A percentile compares a stretch with the other conserved stretches of the same genome.
Evolutionary conservation across 192 early-diverging fungal genomes (phyloP).

Genomic region (Gigaspora rosea): DNA sequence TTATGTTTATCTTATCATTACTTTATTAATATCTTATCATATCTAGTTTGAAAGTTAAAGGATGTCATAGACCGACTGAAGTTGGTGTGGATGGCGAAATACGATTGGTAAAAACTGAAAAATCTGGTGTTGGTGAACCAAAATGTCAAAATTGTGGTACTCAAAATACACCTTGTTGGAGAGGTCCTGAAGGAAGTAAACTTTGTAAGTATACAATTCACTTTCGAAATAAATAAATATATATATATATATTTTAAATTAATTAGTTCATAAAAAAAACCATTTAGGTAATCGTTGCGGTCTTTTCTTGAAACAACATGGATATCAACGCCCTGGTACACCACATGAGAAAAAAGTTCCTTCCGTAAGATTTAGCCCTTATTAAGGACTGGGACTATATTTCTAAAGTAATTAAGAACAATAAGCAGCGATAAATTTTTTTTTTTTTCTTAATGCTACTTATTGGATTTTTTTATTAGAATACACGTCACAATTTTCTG

Average conservation of each 20-base stretch:
- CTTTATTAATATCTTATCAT: background rate
- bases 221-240: no score
- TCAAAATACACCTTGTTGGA: constrained; percentile 9
- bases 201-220: no score
- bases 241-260: no score
- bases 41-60: constrained; percentile 23
- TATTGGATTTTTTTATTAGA: no score
- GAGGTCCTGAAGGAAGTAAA: constrained; percentile 2
- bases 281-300: constrained; percentile 24
- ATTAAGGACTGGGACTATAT: no score
- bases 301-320: constrained; percentile 18
- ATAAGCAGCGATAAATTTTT: no score
- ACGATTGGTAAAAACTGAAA: background rate
- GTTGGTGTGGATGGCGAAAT: constrained; percentile 21
- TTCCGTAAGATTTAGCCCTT: no score
- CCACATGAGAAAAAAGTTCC: background rate
- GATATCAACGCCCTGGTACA: background rate
- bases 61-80: constrained; percentile 8
- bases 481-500: no score
- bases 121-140: background rate
- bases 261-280: no score
- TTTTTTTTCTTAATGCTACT: no score
- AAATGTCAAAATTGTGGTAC: constrained; percentile 24
- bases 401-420: no score
- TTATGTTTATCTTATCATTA: background rate